Base-by-base conservation (phyloP, 805 yeast species). In the Teunomyces panamensis region DNA sequence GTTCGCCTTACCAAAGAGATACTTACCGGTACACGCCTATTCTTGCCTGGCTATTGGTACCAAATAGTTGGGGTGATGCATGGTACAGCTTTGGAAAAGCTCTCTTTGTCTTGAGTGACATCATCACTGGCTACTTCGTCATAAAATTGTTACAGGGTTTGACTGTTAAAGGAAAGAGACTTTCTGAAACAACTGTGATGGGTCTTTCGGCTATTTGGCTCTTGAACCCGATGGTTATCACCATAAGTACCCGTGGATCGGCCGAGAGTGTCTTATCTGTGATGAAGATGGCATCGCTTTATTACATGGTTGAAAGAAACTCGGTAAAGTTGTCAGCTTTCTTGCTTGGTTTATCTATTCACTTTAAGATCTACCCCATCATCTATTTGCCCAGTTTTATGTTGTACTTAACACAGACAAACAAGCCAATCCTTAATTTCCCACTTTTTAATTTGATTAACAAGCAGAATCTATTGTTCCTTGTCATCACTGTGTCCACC, bases 1-100 rank as follows among this genome's bases (percentile, higher is more conserved):
- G 55, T 24, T 84, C 96, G 0, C 99, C 99, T 1, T 94, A 87
- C 58, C 56, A 63, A 16, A 73, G 99, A 52, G 96, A 85, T 47
- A 94, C 99, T 0, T 94, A 92, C 59, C 71, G 99, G 41, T 94
- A 94, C 59, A 92, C 99, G 0, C 99, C 99, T 9, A 64, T 94
- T 32, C 69, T 94, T 30, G 83, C 97, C 9, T 89, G 96, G 94
- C 51, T 88, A 27, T 67, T 94, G 34, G 62, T 82, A 1, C 97
- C 97, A 0, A 86, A 88, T 27, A 71, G 78, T 2, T 67, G 63
- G 56, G 71, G 68, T 1, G 68, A 62, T 0, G 8, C 35, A 3
- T 76, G 74, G 74, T 63, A 59, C 43, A 76, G 82, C 52, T 87
- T 85, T 57, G 98, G 98, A 1, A 94, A 94, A 63, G 52, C 83